Conservation (phyloP, 768 basidiomycete species). For the Agrocybe praecox region DNA sequence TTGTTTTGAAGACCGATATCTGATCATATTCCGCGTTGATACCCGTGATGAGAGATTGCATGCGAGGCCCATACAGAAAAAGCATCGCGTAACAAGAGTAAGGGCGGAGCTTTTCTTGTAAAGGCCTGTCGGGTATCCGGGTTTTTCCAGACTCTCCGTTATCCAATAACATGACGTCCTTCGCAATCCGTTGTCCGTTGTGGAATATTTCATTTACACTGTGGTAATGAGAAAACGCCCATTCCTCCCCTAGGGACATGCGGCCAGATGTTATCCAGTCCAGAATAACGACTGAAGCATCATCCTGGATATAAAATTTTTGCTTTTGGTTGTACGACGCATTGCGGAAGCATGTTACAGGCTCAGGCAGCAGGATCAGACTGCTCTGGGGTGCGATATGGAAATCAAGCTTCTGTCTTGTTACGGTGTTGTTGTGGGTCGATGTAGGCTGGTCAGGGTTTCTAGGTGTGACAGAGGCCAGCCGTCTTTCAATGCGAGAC, state of each 20-base stretch:
- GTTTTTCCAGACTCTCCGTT: slow-evolving; percentile 27
- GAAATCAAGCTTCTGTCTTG: slow-evolving; percentile 67
- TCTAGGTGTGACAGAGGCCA: slow-evolving; percentile 39
- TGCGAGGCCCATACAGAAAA: slow-evolving; percentile 73
- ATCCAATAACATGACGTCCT: slow-evolving; percentile 80
- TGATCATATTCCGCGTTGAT: slow-evolving; percentile 52
- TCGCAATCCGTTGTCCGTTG: slow-evolving; percentile 63
- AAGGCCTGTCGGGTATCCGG: slow-evolving; percentile 41
- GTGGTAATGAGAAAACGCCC: slow-evolving; percentile 85
- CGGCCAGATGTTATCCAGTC: slow-evolving; percentile 95
- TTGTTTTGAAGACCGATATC: slow-evolving; percentile 67
- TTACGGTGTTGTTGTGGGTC: slow-evolving; percentile 25
- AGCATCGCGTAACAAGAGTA: slow-evolving; percentile 92
- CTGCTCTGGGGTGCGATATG: slow-evolving; percentile 51
- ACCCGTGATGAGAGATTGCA: slow-evolving; percentile 45
- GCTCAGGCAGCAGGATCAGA: slow-evolving; percentile 87
- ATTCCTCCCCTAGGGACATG: slow-evolving; percentile 81
- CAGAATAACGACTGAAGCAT: slow-evolving; percentile 71
- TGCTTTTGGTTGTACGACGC: slow-evolving; percentile 87
- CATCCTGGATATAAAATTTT: slow-evolving; percentile 64
- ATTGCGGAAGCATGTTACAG: slow-evolving; percentile 87
- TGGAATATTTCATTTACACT: slow-evolving; percentile 84
- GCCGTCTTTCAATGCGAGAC: slow-evolving; percentile 60
- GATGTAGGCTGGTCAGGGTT: background rate
- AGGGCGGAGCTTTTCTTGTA: slow-evolving; percentile 67